Conservation (phyloP, 1,284 basidiomycete genomes). For the Apiotrichum gamsii region DNA sequence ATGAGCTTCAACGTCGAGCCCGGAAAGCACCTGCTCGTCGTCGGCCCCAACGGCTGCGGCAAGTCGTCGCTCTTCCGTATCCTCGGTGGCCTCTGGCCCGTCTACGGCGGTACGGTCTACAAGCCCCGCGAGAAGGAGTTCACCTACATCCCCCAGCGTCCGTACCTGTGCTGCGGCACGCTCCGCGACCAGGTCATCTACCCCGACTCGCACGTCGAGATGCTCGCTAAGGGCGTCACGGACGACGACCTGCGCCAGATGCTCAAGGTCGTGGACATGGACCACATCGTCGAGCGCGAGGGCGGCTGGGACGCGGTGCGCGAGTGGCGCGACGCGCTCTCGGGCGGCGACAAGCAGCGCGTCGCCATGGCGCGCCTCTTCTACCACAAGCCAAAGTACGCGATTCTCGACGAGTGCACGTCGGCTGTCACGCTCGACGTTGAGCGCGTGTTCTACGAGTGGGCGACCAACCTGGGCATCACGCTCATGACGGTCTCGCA, state of each 20-base stretch:
- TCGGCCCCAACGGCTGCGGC: constrained; percentile 84
- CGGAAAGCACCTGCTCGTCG: constrained; percentile 85
- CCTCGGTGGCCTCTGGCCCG: constrained; percentile 92
- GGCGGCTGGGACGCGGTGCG: constrained; percentile 85
- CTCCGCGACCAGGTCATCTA: constrained; percentile 80
- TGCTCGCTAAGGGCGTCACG: constrained; percentile 56
- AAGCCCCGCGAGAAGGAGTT: constrained; percentile 87
- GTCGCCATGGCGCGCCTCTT: constrained; percentile 96
- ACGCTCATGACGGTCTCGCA: constrained; percentile 88
- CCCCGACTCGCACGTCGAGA: constrained; percentile 69
- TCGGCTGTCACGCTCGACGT: constrained; percentile 87
- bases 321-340: constrained; percentile 90
- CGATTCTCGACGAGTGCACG: constrained; percentile 94
- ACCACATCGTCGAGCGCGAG: constrained; percentile 83
- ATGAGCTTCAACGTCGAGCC: constrained; percentile 85
- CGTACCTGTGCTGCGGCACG: constrained; percentile 87
- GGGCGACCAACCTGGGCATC: constrained; percentile 78
- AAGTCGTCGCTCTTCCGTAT: constrained; percentile 91
- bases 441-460: constrained; percentile 92
- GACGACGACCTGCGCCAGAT: constrained; percentile 72
- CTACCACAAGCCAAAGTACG: constrained; percentile 95
- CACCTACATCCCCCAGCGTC: constrained; percentile 91
- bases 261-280: constrained; percentile 77
- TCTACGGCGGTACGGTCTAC: constrained; percentile 88
- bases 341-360: constrained; percentile 61